Conservation (phyloP, 1,284 basidiomycete species). For the Apiotrichum laibachii region DNA sequence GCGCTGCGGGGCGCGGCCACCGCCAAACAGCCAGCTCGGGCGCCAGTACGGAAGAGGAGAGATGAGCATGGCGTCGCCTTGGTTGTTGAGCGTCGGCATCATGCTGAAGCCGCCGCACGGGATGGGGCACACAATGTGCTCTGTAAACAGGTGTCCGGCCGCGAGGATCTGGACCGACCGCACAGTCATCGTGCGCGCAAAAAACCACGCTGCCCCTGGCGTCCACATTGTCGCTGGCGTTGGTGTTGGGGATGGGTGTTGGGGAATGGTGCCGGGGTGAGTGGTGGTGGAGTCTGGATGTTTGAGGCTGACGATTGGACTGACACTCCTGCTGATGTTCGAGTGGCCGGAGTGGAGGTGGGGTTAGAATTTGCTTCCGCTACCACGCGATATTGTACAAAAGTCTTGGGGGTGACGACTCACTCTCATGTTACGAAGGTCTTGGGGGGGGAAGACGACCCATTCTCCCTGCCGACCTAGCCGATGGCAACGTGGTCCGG, state of each 20-base stretch:
- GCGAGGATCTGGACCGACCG: constrained; percentile 2
- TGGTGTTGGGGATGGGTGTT: background rate
- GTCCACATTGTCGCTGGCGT: background rate
- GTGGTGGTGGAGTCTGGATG: no score
- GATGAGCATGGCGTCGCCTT: constrained; percentile 53
- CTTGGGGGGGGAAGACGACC: background rate
- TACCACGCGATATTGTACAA: background rate
- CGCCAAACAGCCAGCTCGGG: constrained; percentile 19
- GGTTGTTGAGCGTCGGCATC: constrained; percentile 71
- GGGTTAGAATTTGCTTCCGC: no score
- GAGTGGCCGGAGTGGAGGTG: no score
- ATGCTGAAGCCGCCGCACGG: constrained; percentile 69
- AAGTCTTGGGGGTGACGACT: background rate
- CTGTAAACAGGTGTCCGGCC: background rate
- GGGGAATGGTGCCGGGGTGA: no score
- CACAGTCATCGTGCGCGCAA: background rate
- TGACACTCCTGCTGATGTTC: no score
- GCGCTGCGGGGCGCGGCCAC: constrained; percentile 54
- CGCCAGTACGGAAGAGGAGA: constrained; percentile 54
- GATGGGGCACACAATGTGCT: background rate
- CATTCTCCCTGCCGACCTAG: no score
- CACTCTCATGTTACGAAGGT: no score
- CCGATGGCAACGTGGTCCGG: no score
- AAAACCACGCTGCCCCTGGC: background rate
- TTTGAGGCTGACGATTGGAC: no score